phyloP scores from a whole-genome alignment of 495 filamentous ascomycete genomes.

The Podospora australis region DNA sequence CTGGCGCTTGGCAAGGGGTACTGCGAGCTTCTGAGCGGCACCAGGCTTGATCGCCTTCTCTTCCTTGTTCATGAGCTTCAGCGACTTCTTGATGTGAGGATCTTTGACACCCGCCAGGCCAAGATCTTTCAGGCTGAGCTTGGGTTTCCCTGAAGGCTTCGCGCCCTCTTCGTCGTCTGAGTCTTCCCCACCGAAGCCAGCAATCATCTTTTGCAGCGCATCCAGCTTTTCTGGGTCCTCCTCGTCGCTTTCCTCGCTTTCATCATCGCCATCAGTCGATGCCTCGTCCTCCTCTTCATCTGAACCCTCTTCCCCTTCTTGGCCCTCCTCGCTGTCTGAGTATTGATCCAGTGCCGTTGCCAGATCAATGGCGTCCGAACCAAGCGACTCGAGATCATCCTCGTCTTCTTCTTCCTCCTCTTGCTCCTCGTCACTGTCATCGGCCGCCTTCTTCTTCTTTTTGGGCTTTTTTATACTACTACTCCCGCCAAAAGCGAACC shows the following conservation, averaged over 20 bases:
- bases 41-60: slow-evolving; percentile 47
- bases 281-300: slow-evolving; percentile 35
- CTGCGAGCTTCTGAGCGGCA: slow-evolving; percentile 66
- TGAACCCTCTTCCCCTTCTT: slow-evolving; percentile 24
- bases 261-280: slow-evolving; percentile 41
- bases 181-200: slow-evolving; percentile 48
- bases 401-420: slow-evolving; percentile 56
- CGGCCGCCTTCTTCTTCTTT: slow-evolving; percentile 25
- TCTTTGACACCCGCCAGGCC: slow-evolving; percentile 65
- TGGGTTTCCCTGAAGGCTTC: slow-evolving; percentile 47
- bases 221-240: slow-evolving; percentile 55
- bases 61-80: slow-evolving; percentile 58
- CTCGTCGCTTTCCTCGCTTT: slow-evolving; percentile 45
- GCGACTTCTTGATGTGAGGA: slow-evolving; percentile 66
- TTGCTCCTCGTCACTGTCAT: slow-evolving; percentile 42
- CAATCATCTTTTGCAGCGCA: slow-evolving; percentile 63
- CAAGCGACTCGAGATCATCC: slow-evolving; percentile 48
- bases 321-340: slow-evolving; percentile 34
- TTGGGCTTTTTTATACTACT: slow-evolving; percentile 45
- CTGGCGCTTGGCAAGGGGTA: slow-evolving; percentile 81
- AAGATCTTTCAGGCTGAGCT: slow-evolving; percentile 76
- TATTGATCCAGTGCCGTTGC: slow-evolving; percentile 74
- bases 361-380: slow-evolving; percentile 81
- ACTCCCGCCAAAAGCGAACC: slow-evolving; percentile 66
- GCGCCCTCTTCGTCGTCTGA: slow-evolving; percentile 26